Conservation (phyloP, 2,329 filamentous ascomycete species). For the Xylaria sp. region DNA sequence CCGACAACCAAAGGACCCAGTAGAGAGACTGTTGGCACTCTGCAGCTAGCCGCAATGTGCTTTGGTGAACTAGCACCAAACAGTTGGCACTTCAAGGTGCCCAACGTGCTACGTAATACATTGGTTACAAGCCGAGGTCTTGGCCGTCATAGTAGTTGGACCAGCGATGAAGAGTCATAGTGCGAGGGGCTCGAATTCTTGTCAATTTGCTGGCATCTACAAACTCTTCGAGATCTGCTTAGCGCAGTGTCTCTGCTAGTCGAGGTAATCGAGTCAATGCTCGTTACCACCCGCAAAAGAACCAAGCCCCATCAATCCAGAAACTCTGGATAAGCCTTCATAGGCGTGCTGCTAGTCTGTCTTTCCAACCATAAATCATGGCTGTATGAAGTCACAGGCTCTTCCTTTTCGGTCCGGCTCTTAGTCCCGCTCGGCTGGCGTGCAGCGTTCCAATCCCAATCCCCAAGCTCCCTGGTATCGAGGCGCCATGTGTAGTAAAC, state of each 20-base stretch:
- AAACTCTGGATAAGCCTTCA: slow-evolving; percentile 38
- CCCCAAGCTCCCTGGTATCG: slow-evolving; percentile 43
- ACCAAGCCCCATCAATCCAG: slow-evolving; percentile 50
- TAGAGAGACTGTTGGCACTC: slow-evolving; percentile 16
- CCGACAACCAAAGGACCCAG: slow-evolving; percentile 18
- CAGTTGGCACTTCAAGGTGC: slow-evolving; percentile 3
- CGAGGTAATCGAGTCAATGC: slow-evolving; percentile 37
- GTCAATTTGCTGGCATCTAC: slow-evolving; percentile 35
- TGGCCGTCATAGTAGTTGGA: not conserved
- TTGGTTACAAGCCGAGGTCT: not conserved
- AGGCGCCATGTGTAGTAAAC: slow-evolving; percentile 46
- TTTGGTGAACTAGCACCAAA: slow-evolving; percentile 12
- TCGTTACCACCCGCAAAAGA: slow-evolving; percentile 40
- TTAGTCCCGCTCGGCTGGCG: slow-evolving; percentile 30
- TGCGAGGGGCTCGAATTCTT: slow-evolving; percentile 40
- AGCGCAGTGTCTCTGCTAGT: slow-evolving; percentile 30
- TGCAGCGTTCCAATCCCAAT: slow-evolving; percentile 39
- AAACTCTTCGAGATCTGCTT: slow-evolving; percentile 28
- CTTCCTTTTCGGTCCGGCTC: slow-evolving; percentile 28
- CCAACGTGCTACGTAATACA: slow-evolving; percentile 1
- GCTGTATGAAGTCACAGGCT: slow-evolving; percentile 24
- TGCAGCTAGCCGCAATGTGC: slow-evolving; percentile 7
- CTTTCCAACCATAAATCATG: slow-evolving; percentile 9
- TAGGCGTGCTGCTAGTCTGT: slow-evolving; percentile 35
- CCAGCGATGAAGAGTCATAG: not conserved